Conservation (phyloP, 441 rosid genomes). For the Euphorbia celastroides region DNA sequence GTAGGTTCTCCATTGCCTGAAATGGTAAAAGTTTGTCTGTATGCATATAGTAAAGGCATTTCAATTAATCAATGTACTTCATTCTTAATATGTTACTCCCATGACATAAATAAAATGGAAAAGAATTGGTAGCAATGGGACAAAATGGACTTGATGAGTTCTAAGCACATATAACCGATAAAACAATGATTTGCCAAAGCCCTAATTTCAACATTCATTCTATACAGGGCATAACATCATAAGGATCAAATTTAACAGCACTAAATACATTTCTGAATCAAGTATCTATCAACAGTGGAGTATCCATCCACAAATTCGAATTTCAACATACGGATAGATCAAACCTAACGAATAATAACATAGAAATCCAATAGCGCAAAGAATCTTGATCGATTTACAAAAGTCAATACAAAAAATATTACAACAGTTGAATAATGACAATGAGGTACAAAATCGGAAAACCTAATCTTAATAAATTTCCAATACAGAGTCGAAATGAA, state of each 20-base stretch:
- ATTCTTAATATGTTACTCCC: too few relatives aligned
- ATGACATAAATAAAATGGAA: too few relatives aligned
- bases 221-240: background rate
- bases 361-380: conserved; percentile 10
- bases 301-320: background rate
- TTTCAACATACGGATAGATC: background rate
- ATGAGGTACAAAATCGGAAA: background rate
- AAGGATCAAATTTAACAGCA: background rate
- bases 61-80: too few relatives aligned
- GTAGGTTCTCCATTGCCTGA: conserved; percentile 35
- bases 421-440: conserved; percentile 14
- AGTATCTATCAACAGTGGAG: conserved; percentile 10
- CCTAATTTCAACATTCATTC: too few relatives aligned
- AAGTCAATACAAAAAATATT: conserved; percentile 17
- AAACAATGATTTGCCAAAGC: too few relatives aligned
- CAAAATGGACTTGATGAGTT: too few relatives aligned
- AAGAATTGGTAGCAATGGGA: too few relatives aligned
- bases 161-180: too few relatives aligned
- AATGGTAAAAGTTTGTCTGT: conserved; percentile 10
- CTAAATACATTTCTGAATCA: conserved; percentile 8
- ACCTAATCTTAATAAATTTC: background rate
- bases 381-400: background rate
- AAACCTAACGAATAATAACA: background rate
- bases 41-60: conserved; percentile 12
- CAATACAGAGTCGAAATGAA: background rate